A percentile compares a stretch with the other conserved stretches of the same genome.
Conservation (phyloP, 2,329 filamentous ascomycete species). For the Paradendryphiella salina region DNA sequence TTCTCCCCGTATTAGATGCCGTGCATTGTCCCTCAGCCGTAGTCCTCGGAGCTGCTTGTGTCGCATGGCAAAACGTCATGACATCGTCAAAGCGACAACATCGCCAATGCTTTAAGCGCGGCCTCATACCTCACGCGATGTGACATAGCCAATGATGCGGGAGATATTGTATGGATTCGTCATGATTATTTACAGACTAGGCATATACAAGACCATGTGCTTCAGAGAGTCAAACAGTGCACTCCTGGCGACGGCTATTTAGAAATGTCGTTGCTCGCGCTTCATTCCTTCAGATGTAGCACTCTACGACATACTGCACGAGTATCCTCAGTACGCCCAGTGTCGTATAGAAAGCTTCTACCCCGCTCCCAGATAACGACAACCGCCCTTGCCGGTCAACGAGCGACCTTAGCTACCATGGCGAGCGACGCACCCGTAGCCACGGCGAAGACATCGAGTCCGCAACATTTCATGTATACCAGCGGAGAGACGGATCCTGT, state of each 20-base stretch:
- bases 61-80: conserved; percentile 11
- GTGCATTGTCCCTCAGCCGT: too few species aligned
- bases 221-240: conserved; percentile 12
- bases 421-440: conserved; percentile 6
- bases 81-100: neutral
- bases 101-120: conserved; percentile 2
- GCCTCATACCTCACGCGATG: conserved; percentile 1
- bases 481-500: conserved; percentile 58
- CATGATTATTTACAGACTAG: conserved; percentile 17
- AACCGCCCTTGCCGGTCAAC: conserved; percentile 3
- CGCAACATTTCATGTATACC: conserved; percentile 50
- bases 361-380: conserved; percentile 1
- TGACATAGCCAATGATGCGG: conserved; percentile 9
- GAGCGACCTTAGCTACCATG: conserved; percentile 21
- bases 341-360: conserved; percentile 1
- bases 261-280: conserved; percentile 23
- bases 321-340: conserved; percentile 4
- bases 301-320: conserved; percentile 9
- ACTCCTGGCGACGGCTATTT: neutral
- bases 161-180: conserved; percentile 15
- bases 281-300: conserved; percentile 12
- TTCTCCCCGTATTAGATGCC: too few species aligned
- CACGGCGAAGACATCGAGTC: conserved; percentile 18
- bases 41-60: neutral
- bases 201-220: conserved; percentile 5